phyloP scores from a whole-genome alignment of 2,329 filamentous ascomycete genomes.

The Ophiostoma ulmi region DNA sequence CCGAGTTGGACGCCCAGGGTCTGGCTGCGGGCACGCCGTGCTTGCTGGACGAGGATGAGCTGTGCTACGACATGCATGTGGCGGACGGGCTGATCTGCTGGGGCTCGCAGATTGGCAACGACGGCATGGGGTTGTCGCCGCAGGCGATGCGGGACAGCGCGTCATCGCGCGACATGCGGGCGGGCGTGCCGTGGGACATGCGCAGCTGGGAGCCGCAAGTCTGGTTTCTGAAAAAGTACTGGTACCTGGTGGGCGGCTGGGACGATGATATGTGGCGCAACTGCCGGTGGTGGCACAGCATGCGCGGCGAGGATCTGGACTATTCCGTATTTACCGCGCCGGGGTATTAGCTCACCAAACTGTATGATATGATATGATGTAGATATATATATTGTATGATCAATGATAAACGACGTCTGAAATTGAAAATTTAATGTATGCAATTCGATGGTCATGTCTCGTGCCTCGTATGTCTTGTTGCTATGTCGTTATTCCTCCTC shows the following conservation, averaged over 20 bases:
- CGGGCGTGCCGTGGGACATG: constrained; percentile 41
- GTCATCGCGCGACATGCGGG: constrained; percentile 31
- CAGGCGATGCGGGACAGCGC: constrained; percentile 23
- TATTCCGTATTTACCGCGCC: constrained; percentile 25
- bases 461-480: background rate
- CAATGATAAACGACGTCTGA: background rate
- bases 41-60: constrained; percentile 35
- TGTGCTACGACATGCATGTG: constrained; percentile 36
- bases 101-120: constrained; percentile 33
- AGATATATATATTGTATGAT: background rate
- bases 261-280: constrained; percentile 29
- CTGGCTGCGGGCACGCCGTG: background rate
- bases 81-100: constrained; percentile 38
- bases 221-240: constrained; percentile 41
- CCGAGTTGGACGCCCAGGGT: background rate
- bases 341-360: background rate
- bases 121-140: constrained; percentile 18
- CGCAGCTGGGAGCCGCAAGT: constrained; percentile 42
- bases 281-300: constrained; percentile 29
- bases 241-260: constrained; percentile 29
- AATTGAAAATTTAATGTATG: background rate
- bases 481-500: constrained; percentile 24
- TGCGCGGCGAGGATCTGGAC: constrained; percentile 28
- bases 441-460: background rate
- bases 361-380: too few relatives aligned